Evolutionary conservation across 2,329 filamentous ascomycete genomes (phyloP).

Genomic region (Microsporum ferrugineum): DNA sequence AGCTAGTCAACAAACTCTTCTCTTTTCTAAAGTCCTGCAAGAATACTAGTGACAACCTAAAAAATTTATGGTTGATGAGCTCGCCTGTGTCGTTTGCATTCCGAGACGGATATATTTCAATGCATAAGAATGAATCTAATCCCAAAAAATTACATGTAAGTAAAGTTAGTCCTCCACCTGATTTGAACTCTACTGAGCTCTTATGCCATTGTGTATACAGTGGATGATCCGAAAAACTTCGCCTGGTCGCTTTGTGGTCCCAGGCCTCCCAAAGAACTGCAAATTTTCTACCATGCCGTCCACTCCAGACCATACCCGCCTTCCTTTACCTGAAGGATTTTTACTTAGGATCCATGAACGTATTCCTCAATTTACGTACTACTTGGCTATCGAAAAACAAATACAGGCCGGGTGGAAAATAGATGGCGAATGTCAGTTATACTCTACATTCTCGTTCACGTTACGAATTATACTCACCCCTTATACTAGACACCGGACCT

Average conservation of each 20-base stretch:
- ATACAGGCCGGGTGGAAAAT: conserved; percentile 7
- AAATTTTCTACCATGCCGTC: conserved; percentile 6
- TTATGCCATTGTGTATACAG: not conserved
- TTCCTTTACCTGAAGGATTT: conserved; percentile 11
- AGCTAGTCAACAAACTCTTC: conserved; percentile 3
- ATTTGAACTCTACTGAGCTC: not conserved
- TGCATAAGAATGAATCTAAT: not conserved
- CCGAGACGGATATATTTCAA: not conserved
- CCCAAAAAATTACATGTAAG: not conserved
- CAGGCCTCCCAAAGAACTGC: conserved; percentile 1
- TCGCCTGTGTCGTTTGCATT: not conserved
- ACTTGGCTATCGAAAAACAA: conserved; percentile 3
- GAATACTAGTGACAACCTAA: conserved; percentile 1
- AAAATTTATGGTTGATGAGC: conserved; percentile 11
- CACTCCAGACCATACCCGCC: conserved; percentile 8
- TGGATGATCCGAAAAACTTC: not conserved
- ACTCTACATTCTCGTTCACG: too few relatives aligned
- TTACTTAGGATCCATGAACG: conserved; percentile 7
- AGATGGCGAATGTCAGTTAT: not conserved
- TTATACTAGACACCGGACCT: not conserved
- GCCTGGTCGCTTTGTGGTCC: not conserved
- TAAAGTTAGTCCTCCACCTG: not conserved
- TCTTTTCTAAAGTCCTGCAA: conserved; percentile 1
- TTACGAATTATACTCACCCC: not conserved
- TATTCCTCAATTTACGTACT: conserved; percentile 6